Conservation (phyloP, 345 rosid species). For the Cardamine chenopodiifolia region DNA sequence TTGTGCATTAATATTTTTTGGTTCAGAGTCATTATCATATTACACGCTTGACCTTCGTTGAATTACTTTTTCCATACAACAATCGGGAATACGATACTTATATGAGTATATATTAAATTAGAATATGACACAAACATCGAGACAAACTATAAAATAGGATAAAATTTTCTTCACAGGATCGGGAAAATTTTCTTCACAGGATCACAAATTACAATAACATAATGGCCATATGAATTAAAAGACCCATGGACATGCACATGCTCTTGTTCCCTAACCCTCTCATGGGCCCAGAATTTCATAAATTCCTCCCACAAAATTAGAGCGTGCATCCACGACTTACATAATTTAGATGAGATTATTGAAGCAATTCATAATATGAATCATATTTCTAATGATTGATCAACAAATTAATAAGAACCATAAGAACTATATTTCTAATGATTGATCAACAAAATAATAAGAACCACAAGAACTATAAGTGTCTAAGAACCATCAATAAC, state of each 20-base stretch:
- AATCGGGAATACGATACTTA: not conserved
- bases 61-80: not conserved
- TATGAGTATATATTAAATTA: conserved; percentile 19
- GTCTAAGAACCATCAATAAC: not conserved
- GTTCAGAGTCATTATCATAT: conserved; percentile 35
- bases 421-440: not conserved
- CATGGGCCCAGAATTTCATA: conserved; percentile 34
- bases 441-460: conserved; percentile 1
- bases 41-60: conserved; percentile 36
- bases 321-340: conserved; percentile 26
- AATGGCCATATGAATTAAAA: conserved; percentile 37
- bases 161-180: conserved; percentile 30
- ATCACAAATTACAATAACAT: conserved; percentile 35
- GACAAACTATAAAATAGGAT: conserved; percentile 25
- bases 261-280: conserved; percentile 40
- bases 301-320: conserved; percentile 43
- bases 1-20: not conserved
- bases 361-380: not conserved
- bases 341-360: not conserved
- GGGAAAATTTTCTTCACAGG: conserved; percentile 35
- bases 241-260: conserved; percentile 45
- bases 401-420: not conserved
- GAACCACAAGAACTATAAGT: not conserved
- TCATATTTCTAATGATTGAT: not conserved
- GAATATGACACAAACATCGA: conserved; percentile 35